Conservation (phyloP, 805 yeast species). For the Scheffersomyces lignosus region DNA sequence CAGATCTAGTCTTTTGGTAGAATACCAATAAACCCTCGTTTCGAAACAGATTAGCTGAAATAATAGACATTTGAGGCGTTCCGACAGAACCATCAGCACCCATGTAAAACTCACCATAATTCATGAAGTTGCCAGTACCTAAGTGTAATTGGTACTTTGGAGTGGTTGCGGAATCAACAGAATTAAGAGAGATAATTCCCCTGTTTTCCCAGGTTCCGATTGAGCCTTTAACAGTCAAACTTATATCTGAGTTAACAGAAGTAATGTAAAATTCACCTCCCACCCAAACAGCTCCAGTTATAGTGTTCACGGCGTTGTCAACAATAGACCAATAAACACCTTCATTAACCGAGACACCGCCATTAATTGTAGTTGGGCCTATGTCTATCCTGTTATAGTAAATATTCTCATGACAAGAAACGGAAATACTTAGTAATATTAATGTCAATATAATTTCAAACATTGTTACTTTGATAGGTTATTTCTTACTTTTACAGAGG, state of each 20-base stretch:
- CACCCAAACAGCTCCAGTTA: constrained; percentile 20
- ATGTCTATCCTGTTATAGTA: not conserved
- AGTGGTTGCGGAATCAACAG: constrained; percentile 14
- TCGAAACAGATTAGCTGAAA: constrained; percentile 11
- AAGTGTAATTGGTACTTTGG: constrained; percentile 19
- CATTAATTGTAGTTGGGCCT: constrained; percentile 1
- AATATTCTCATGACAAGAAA: too few relatives aligned
- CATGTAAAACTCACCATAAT: constrained; percentile 24
- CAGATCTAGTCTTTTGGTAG: constrained; percentile 8
- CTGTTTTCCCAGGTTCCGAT: constrained; percentile 10
- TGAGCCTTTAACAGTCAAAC: constrained; percentile 15
- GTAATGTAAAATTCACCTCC: constrained; percentile 25
- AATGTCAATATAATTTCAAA: too few relatives aligned
- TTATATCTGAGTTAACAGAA: constrained; percentile 12
- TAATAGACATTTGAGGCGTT: constrained; percentile 12
- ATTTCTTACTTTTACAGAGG: too few relatives aligned
- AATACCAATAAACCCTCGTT: constrained; percentile 21
- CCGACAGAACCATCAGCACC: constrained; percentile 20
- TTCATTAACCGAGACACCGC: constrained; percentile 9
- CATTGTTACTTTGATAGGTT: too few relatives aligned
- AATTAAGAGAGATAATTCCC: constrained; percentile 25
- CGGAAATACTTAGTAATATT: too few relatives aligned
- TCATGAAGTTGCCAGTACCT: constrained; percentile 11
- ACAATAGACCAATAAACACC: constrained; percentile 29
- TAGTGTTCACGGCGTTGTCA: constrained; percentile 17